Percentiles rank a stretch among this genome's conserved stretches.
phyloP scores from a whole-genome alignment of 2,329 filamentous ascomycete species.

The Colletotrichum truncatum region DNA sequence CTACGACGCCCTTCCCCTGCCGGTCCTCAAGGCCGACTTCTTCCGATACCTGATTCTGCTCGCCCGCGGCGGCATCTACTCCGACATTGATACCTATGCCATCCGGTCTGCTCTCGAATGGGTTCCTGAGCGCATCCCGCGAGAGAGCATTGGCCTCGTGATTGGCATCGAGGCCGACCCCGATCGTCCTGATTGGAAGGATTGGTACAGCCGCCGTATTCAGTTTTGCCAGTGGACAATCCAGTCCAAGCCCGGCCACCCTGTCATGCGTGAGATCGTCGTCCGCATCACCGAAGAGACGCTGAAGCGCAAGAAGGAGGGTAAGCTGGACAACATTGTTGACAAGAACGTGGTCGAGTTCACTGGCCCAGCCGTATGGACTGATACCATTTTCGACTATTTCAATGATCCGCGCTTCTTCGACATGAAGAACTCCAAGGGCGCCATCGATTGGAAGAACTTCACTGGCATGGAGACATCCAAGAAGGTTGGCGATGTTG shows the following conservation, averaged over 20 bases:
- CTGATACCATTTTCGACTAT: conserved; percentile 89
- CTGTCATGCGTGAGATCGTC: conserved; percentile 88
- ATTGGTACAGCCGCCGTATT: conserved; percentile 96
- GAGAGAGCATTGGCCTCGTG: conserved; percentile 82
- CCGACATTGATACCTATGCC: conserved; percentile 90
- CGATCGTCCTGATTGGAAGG: conserved; percentile 88
- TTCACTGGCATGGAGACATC: conserved; percentile 88
- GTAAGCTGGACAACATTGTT: conserved; percentile 64
- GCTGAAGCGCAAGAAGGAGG: conserved; percentile 74
- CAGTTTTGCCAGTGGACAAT: conserved; percentile 99
- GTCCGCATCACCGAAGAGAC: conserved; percentile 86
- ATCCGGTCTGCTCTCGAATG: conserved; percentile 86
- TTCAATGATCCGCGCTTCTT: conserved; percentile 94
- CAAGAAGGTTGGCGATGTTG: conserved; percentile 91
- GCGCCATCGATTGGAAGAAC: conserved; percentile 83
- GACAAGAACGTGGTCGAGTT: conserved; percentile 89
- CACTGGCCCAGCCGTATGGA: conserved; percentile 95
- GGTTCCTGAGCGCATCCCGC: conserved; percentile 82
- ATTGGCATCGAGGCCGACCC: conserved; percentile 97
- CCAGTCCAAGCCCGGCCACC: conserved; percentile 93
- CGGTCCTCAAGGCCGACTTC: conserved; percentile 82
- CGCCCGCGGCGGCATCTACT: conserved; percentile 75
- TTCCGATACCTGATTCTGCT: conserved; percentile 78
- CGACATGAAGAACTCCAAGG: conserved; percentile 75
- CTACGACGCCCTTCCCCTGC: conserved; percentile 76